Base-by-base conservation (phyloP, 805 yeast species). In the Maudiozyma turicensis region DNA sequence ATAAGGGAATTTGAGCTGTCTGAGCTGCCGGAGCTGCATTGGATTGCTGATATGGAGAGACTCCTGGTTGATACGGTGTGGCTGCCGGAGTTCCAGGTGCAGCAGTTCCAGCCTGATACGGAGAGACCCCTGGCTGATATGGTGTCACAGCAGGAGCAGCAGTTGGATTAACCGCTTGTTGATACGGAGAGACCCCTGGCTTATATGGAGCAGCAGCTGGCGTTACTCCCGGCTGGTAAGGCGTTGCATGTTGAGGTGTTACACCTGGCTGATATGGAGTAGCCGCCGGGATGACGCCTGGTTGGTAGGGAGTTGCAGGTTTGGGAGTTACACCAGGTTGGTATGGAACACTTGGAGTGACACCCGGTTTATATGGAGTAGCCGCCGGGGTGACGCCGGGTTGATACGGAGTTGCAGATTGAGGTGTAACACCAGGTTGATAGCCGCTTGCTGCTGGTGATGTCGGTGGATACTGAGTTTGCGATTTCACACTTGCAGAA, bases 301-400 rank as follows among this genome's bases (percentile, higher is more conserved):
- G 38, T 13, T 35, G 38, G 14, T 35, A 35, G n/a, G 20, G 34
- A 3, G 40, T 5, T 8, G 13, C 10, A 31, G 6, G 26, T 20
- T 20, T 20, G 13, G 35, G 11, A 33, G 35, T 11, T 14, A 35
- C 38, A 1, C 42, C 42, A 14, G 29, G 30, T 4, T 32, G 31
- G 8, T 11, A 32, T 20, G 44, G 20, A 8, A 20, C 8, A 28
- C 10, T n/a, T 33, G 33, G 29, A 4, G 30, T 13, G 28, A 35
- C 20, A 13, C 20, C 38, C 4, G 38, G 20, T 38, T 56, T 54
- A 44, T 62, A 63, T 6, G 26, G 40, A 38, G 26, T 8, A 38
- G 40, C 8, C 11, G 26, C 13, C 8, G 26, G 40, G 13, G 38
- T 35, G 20, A 35, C 38, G 13, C 38, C 14, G 20, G 38, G 38